Conservation (phyloP, 805 yeast genomes). For the Crinitomyces ghanaensis region DNA sequence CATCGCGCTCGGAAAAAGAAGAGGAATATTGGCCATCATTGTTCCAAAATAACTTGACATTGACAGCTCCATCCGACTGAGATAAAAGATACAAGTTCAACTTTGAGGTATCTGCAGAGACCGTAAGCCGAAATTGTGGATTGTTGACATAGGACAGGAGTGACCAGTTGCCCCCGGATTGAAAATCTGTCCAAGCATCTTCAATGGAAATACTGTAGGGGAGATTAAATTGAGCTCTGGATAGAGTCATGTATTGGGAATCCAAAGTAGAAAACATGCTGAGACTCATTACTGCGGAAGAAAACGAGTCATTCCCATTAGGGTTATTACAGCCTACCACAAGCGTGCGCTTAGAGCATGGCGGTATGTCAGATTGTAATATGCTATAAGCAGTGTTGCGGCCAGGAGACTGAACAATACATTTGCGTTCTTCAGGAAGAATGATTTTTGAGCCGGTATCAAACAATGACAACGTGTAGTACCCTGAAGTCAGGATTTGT, state of each 20-base stretch:
- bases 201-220: slow-evolving; percentile 16
- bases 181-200: slow-evolving; percentile 36
- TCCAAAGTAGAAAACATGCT: slow-evolving; percentile 9
- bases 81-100: slow-evolving; percentile 22
- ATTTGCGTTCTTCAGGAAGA: slow-evolving; percentile 8
- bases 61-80: slow-evolving; percentile 24
- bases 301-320: background rate
- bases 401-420: slow-evolving; percentile 16
- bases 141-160: slow-evolving; percentile 36
- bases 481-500: too few species aligned
- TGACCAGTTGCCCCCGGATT: slow-evolving; percentile 47
- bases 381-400: slow-evolving; percentile 27
- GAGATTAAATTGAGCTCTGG: slow-evolving; percentile 26
- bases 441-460: too few species aligned
- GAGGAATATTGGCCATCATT: slow-evolving; percentile 19
- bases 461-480: too few species aligned
- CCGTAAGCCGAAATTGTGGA: slow-evolving; percentile 39
- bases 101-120: slow-evolving; percentile 3
- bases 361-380: slow-evolving; percentile 16
- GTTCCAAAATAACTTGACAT: slow-evolving; percentile 35
- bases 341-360: slow-evolving; percentile 15
- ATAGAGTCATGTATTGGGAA: slow-evolving; percentile 12
- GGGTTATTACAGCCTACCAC: slow-evolving; percentile 13
- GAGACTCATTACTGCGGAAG: slow-evolving; percentile 12
- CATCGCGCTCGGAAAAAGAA: slow-evolving; percentile 23